Evolutionary conservation across 225 moss, liverwort and hornwort genomes (phyloP).

Genomic region (Straminergon stramineum): DNA sequence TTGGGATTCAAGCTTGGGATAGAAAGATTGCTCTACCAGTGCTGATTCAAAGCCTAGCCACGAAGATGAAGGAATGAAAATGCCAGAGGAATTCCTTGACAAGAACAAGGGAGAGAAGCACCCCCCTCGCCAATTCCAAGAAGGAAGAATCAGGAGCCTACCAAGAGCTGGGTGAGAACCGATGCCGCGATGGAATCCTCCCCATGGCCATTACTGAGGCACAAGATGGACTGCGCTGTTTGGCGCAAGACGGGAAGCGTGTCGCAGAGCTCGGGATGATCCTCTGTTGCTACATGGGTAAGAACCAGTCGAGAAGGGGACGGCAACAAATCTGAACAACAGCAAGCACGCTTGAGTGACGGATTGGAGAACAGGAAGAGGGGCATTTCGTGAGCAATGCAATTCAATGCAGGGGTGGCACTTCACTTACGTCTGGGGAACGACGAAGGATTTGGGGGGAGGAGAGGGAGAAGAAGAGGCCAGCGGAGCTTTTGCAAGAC

Average conservation of each 20-base stretch:
- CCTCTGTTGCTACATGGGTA: background rate
- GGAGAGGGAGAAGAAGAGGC: background rate
- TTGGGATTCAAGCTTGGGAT: background rate
- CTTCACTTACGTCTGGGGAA: background rate
- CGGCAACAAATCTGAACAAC: background rate
- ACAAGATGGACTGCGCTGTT: conserved; percentile 28
- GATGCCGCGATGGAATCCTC: conserved; percentile 73
- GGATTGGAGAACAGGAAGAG: background rate
- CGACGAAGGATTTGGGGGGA: background rate
- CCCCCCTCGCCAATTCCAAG: background rate
- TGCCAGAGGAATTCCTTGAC: too few relatives aligned
- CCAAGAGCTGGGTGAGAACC: conserved; percentile 17
- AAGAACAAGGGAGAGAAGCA: background rate
- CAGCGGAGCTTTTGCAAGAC: background rate
- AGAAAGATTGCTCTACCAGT: background rate
- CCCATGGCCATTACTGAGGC: conserved; percentile 87
- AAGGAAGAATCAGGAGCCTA: background rate
- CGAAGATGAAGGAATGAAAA: background rate
- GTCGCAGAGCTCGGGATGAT: background rate
- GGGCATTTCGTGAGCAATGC: background rate
- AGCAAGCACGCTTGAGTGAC: background rate
- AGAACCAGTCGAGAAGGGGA: background rate
- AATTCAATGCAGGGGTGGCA: background rate
- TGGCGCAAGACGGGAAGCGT: background rate
- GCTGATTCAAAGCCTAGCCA: background rate